phyloP scores from a whole-genome alignment of 2,329 filamentous ascomycete genomes.

The Trichoderma endophyticum region DNA sequence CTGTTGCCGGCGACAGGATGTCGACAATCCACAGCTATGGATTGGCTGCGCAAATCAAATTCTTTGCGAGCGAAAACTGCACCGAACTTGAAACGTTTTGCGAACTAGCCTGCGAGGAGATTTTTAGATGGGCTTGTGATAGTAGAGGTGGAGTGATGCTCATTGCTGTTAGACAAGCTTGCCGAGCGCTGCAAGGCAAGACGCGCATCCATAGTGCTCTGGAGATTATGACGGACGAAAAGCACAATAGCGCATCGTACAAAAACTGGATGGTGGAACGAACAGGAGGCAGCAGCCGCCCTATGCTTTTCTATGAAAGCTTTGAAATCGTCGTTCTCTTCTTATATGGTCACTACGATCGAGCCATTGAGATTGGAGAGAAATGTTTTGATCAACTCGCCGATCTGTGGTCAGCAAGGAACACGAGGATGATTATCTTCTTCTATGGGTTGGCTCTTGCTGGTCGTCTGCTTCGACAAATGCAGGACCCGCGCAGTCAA shows the following conservation, averaged over 20 bases:
- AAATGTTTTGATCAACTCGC: conserved; percentile 45
- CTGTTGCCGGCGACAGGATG: conserved; percentile 66
- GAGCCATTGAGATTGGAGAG: conserved; percentile 56
- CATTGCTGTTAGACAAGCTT: conserved; percentile 62
- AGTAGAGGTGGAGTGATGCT: conserved; percentile 68
- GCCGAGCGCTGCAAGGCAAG: conserved; percentile 71
- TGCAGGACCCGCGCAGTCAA: conserved; percentile 45
- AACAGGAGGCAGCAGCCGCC: conserved; percentile 59
- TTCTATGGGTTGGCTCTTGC: conserved; percentile 59
- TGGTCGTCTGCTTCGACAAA: conserved; percentile 48
- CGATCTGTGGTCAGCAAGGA: conserved; percentile 58
- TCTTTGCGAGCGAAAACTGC: conserved; percentile 68
- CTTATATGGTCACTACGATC: conserved; percentile 60
- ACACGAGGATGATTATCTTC: conserved; percentile 55
- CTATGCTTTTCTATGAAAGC: conserved; percentile 65
- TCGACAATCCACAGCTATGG: conserved; percentile 70
- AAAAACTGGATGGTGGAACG: conserved; percentile 55
- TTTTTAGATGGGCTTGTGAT: conserved; percentile 69
- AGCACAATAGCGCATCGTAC: conserved; percentile 58
- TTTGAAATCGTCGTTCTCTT: conserved; percentile 62
- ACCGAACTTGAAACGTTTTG: conserved; percentile 68
- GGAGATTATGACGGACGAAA: conserved; percentile 64
- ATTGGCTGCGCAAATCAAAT: conserved; percentile 61
- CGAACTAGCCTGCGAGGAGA: conserved; percentile 69
- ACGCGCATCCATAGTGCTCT: conserved; percentile 51